phyloP scores from a whole-genome alignment of 192 early-diverging fungal genomes.

The Entomortierella chlamydospora region DNA sequence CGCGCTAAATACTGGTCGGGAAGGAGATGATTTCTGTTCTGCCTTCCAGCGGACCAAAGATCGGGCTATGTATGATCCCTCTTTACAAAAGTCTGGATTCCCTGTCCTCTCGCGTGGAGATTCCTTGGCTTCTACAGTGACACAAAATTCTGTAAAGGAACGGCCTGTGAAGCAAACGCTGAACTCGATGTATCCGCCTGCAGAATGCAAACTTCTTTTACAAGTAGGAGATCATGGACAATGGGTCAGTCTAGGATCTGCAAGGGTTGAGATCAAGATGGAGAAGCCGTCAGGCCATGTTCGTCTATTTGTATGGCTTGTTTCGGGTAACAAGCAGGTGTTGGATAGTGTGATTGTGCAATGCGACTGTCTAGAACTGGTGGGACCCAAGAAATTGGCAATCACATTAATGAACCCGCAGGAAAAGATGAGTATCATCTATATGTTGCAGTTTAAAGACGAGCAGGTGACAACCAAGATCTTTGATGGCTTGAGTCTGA shows the following conservation, averaged over 20 bases:
- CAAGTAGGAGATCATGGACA: slow-evolving; percentile 63
- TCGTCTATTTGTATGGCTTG: slow-evolving; percentile 58
- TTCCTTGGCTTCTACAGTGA: slow-evolving; percentile 42
- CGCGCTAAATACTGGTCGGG: slow-evolving; percentile 41
- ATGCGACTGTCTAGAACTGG: slow-evolving; percentile 60
- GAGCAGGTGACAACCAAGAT: slow-evolving; percentile 60
- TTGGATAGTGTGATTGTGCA: slow-evolving; percentile 61
- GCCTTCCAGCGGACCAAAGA: slow-evolving; percentile 55
- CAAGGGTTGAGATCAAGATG: slow-evolving; percentile 60
- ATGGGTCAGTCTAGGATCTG: slow-evolving; percentile 61
- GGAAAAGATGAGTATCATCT: slow-evolving; percentile 60
- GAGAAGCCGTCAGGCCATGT: slow-evolving; percentile 62
- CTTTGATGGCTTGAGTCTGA: slow-evolving; percentile 58
- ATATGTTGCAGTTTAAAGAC: slow-evolving; percentile 69
- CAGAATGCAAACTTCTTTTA: slow-evolving; percentile 59
- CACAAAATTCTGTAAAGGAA: slow-evolving; percentile 8
- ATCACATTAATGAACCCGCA: slow-evolving; percentile 59
- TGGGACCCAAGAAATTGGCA: slow-evolving; percentile 58
- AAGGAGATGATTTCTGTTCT: slow-evolving; percentile 51
- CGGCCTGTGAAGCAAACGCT: slow-evolving; percentile 47
- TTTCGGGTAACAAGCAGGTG: slow-evolving; percentile 55
- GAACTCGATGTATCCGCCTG: slow-evolving; percentile 50
- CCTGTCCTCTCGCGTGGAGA: slow-evolving; percentile 47
- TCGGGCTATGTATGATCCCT: slow-evolving; percentile 46
- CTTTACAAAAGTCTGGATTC: slow-evolving; percentile 21